Conservation (phyloP, 108 stramenopile species). For the Discostella stelligeroides region DNA sequence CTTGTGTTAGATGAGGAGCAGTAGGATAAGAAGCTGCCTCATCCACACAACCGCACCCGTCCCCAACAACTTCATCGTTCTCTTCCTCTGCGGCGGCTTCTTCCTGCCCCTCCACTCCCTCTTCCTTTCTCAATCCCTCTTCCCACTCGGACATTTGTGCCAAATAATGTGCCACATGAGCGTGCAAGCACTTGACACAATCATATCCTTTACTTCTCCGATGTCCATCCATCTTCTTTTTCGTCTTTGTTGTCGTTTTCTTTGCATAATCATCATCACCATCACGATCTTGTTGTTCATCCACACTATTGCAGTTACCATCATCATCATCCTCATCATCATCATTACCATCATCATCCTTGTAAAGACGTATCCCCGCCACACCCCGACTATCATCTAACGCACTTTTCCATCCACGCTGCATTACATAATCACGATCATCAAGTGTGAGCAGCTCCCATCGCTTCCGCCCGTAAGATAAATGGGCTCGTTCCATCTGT, state of each 20-base stretch:
- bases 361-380: conserved; percentile 66
- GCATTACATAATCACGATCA: conserved; percentile 48
- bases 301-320: background rate
- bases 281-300: background rate
- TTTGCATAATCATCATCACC: background rate
- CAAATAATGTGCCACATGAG: conserved; percentile 85
- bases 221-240: background rate
- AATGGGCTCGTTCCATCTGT: conserved; percentile 77
- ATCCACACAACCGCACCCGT: too few species aligned
- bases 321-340: background rate
- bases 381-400: conserved; percentile 65
- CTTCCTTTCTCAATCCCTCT: conserved; percentile 25
- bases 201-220: conserved; percentile 24
- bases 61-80: too few species aligned
- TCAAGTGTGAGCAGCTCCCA: conserved; percentile 51
- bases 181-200: conserved; percentile 83
- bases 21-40: too few species aligned
- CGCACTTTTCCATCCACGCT: conserved; percentile 49
- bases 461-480: conserved; percentile 63
- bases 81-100: conserved; percentile 25
- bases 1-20: too few species aligned
- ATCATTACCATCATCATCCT: background rate
- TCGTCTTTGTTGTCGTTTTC: background rate
- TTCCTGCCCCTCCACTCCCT: conserved; percentile 56
- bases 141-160: conserved; percentile 57